Evolutionary conservation across 139 green algal genomes (phyloP).

Genomic region (Ettlia oleoabundans): DNA sequence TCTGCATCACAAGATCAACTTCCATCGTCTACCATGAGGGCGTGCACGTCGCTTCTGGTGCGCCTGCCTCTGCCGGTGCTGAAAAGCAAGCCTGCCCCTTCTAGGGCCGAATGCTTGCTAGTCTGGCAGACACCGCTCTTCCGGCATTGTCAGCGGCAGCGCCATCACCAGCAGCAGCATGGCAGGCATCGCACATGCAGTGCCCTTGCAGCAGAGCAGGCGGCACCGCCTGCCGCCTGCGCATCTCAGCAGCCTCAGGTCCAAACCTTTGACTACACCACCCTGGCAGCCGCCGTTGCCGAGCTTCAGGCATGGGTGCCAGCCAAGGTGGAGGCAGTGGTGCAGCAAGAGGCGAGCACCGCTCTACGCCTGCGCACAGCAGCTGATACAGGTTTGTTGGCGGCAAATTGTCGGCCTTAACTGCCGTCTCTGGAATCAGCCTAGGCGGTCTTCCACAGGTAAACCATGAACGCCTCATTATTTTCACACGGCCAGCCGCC

Average conservation of each 20-base stretch:
- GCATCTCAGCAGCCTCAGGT: neutral
- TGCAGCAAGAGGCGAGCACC: slow-evolving; percentile 10
- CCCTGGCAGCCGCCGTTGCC: slow-evolving; percentile 53
- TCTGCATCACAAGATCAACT: too few species aligned
- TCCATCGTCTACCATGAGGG: neutral
- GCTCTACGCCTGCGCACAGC: slow-evolving; percentile 6
- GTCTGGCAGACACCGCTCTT: neutral
- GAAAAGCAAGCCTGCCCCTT: neutral
- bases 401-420: too few species aligned
- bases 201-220: neutral
- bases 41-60: neutral
- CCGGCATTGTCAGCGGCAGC: neutral
- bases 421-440: too few species aligned
- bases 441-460: too few species aligned
- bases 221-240: neutral
- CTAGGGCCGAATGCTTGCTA: neutral
- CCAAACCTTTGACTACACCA: slow-evolving; percentile 66
- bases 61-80: neutral
- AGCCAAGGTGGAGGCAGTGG: slow-evolving; percentile 57
- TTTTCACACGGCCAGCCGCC: neutral
- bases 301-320: slow-evolving; percentile 71
- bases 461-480: too few species aligned
- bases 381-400: slow-evolving; percentile 1
- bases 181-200: neutral
- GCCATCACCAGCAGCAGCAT: neutral